Conservation (phyloP, 768 basidiomycete species). For the Tylopilus balloui region DNA sequence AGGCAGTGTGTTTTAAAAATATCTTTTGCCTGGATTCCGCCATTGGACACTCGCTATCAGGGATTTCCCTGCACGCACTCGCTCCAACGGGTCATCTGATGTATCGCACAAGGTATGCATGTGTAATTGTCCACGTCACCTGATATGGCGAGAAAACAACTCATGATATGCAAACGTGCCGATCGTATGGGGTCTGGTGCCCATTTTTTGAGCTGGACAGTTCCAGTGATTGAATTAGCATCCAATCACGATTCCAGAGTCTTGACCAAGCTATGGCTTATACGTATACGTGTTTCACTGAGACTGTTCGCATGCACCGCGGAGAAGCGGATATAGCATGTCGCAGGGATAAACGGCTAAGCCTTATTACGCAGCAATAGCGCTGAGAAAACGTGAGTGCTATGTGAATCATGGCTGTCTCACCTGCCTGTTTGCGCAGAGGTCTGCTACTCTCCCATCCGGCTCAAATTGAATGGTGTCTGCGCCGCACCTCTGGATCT, state of each 20-base stretch:
- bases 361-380: slow-evolving; percentile 8
- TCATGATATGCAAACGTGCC: neutral
- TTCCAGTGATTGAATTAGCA: neutral
- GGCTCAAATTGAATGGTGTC: no score
- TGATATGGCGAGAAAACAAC: slow-evolving; percentile 4
- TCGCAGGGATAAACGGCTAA: slow-evolving; percentile 1
- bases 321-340: neutral
- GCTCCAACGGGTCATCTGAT: slow-evolving; percentile 8
- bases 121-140: slow-evolving; percentile 1
- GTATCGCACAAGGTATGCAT: neutral
- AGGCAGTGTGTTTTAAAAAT: slow-evolving; percentile 28
- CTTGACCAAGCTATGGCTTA: neutral
- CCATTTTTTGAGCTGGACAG: neutral
- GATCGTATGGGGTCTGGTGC: slow-evolving; percentile 12
- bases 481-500: no score
- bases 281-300: neutral
- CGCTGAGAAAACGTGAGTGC: neutral
- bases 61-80: slow-evolving; percentile 8
- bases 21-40: slow-evolving; percentile 18
- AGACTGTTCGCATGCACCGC: neutral
- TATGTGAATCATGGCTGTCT: neutral
- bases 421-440: neutral
- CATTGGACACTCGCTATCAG: slow-evolving; percentile 9
- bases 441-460: neutral
- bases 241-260: neutral